Evolutionary conservation across 192 early-diverging fungal species (phyloP), one percentile per base, ranked within the genome.

Genomic region (Thamnidium elegans): DNA sequence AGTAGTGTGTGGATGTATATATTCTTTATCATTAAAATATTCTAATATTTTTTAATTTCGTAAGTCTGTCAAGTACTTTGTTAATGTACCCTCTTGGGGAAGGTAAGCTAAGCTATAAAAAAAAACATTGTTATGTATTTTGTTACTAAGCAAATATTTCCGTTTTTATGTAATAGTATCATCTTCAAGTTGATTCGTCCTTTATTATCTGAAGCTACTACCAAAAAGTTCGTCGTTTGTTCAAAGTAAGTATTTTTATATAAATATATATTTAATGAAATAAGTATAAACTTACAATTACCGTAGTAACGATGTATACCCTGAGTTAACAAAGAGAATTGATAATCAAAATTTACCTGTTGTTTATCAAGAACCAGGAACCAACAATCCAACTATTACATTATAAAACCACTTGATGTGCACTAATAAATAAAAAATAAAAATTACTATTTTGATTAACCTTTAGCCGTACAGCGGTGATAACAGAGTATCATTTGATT

Each of bases 61-160:
- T 9, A 47, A 74, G 73, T 58, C 67, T 15, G 47, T 71, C 32
- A 86, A 86, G 76, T 76, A 81, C 56, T 86, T 86, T 73, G 72
- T 82, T 51, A 83, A 86, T 48, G 72, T 84, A 48, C 85, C 85
- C 46, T 72, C 73, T 47, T 86, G 85, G 85, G 85, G 85, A 63
- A 82, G 66, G 66, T 67, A 67, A 67, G 13, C 26, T n/a, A n/a
- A n/a, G n/a, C n/a, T 36, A 36, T 15, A 65, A 26, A 19, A 5
- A 43, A 20, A 32, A 11, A 3, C 15, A 30, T 42, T 17, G n/a
- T n/a, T n/a, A n/a, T n/a, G n/a, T n/a, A n/a, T n/a, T n/a, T n/a
- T n/a, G n/a, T n/a, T n/a, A n/a, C 17, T 36, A n/a, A 55, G 32
- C 36, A 39, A n/a, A 52, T 7, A 15, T 11, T 30, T 55, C 30